These are phyloP conservation scores for Dendrobium officinale DNA, from an alignment of 106 monocot genomes.

Conservation along the genomic window DNA sequence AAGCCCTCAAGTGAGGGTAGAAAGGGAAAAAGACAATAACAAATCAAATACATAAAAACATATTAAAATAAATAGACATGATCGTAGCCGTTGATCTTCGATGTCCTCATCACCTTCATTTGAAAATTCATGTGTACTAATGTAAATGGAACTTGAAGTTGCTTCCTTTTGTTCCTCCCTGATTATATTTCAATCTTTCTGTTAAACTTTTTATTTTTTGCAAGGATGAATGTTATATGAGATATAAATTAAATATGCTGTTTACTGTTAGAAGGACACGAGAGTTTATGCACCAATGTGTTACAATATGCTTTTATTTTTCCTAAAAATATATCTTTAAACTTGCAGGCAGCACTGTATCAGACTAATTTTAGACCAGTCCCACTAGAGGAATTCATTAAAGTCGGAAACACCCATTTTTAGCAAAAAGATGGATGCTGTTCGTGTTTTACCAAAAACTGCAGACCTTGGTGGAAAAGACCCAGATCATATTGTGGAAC, in stretches of 20 bases:
- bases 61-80: no score
- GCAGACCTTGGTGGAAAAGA: conserved; percentile 88
- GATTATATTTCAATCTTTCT: background rate
- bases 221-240: background rate
- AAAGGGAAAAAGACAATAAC: no score
- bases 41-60: no score
- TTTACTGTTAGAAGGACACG: background rate
- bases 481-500: conserved; percentile 89
- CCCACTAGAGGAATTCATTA: conserved; percentile 88
- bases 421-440: conserved; percentile 64
- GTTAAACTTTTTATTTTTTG: background rate
- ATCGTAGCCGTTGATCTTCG: no score
- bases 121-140: background rate
- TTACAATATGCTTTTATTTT: background rate
- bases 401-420: conserved; percentile 78
- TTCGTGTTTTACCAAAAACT: conserved; percentile 53
- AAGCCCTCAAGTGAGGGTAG: no score
- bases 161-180: no score
- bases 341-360: conserved; percentile 77
- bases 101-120: no score
- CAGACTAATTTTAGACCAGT: conserved; percentile 91
- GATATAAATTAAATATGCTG: background rate
- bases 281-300: background rate
- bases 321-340: background rate
- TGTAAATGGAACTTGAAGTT: background rate